A percentile compares a stretch with the other conserved stretches of the same genome.
Conservation (phyloP, 2,329 filamentous ascomycete genomes). For the Cercospora zeae-maydis region DNA sequence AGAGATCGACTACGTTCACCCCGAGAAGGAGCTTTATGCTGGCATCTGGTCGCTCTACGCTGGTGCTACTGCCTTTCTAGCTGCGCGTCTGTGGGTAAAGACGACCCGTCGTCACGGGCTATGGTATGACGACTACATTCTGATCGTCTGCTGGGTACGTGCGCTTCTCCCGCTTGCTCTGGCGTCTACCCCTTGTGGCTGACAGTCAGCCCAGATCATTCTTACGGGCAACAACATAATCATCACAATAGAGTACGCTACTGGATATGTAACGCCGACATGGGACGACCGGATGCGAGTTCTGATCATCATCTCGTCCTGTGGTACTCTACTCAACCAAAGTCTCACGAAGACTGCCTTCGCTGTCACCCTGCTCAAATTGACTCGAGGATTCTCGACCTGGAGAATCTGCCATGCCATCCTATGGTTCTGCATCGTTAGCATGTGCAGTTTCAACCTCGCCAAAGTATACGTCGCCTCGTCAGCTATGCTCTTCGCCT, state of each 20-base stretch:
- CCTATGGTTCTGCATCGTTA: conserved; percentile 50
- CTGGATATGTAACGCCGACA: conserved; percentile 46
- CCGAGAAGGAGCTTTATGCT: conserved; percentile 37
- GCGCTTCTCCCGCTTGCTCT: not conserved
- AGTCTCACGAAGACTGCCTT: conserved; percentile 40
- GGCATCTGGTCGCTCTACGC: conserved; percentile 41
- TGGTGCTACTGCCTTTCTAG: conserved; percentile 38
- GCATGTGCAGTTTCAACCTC: conserved; percentile 51
- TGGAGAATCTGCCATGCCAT: conserved; percentile 29
- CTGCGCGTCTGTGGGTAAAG: conserved; percentile 39
- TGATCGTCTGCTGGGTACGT: conserved; percentile 39
- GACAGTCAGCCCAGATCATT: conserved; percentile 35
- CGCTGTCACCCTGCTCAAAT: conserved; percentile 40
- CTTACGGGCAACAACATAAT: conserved; percentile 47
- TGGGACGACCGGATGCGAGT: conserved; percentile 55
- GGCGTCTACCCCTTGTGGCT: not conserved
- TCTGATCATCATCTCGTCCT: conserved; percentile 47
- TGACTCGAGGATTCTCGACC: conserved; percentile 40
- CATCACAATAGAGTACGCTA: conserved; percentile 48
- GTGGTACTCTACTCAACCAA: conserved; percentile 40
- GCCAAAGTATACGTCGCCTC: conserved; percentile 36
- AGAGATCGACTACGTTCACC: conserved; percentile 34
- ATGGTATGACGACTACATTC: conserved; percentile 43
- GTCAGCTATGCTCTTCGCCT: not conserved
- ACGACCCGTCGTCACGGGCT: conserved; percentile 39